Evolutionary conservation across 75 land plant species (phyloP), one percentile per base, ranked within the genome.

Genomic region (Cunninghamia lanceolata): DNA sequence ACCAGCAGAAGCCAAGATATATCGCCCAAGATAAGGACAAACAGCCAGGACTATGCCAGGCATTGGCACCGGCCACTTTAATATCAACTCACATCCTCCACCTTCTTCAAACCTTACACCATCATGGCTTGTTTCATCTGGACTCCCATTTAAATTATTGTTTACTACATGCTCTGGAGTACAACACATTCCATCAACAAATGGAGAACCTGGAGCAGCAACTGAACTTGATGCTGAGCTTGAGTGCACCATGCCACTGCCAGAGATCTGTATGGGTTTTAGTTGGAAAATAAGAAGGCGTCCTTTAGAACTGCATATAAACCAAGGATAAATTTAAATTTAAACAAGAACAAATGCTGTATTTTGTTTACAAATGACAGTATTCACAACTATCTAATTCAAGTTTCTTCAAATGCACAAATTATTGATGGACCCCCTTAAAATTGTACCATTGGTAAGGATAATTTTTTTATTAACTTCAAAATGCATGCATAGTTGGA

Each of bases 1-100:
- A 83, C 99, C 99, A 89, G 99, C 96, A 86, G 96, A 93, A 54
- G 94, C 95, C 82, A 98, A 87, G 40, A 98, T 85, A 87, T 95
- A 96, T 82, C 87, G 94, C 38, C 92, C 97, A 78, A 98, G 93
- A 87, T 98, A 96, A 43, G 97, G 88, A 83, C 92, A 90, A 63
- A 96, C 91, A 30, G 97, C 90, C 40, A 95, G 89, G 9, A 96
- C 99, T 82, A 89, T 88, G 42, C 99, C 99, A 39, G 91, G 89
- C 86, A 91, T 85, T 47, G 80, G 56, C 17, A 79, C 87, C 75
- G 88, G 84, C 87, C 85, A 87, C 82, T 90, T 86, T 70, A 88
- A 80, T 52, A 91, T 88, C 83, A 98, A 85, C 21, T 93, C 89
- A 90, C 92, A 90, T 82, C 89, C 90, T 82, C 90, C 95, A 52